Evolutionary conservation across 306 rosid species (phyloP).

Genomic region (Fragaria ananassa): DNA sequence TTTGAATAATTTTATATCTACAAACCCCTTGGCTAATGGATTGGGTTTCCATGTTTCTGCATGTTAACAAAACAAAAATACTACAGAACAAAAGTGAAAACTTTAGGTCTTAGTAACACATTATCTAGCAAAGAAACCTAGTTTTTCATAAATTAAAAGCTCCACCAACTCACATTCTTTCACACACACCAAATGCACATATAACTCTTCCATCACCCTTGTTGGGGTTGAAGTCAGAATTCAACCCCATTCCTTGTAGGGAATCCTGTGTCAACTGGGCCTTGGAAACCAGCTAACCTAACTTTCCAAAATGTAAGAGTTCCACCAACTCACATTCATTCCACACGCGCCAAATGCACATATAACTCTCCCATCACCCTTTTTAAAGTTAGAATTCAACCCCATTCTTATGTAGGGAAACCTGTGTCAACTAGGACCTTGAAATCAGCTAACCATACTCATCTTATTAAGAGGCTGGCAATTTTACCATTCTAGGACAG

Average conservation of each 20-base stretch:
- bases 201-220: not conserved
- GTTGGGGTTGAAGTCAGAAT: not conserved
- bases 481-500: not conserved
- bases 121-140: not conserved
- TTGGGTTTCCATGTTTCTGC: not conserved
- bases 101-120: not conserved
- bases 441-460: not conserved
- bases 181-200: not conserved
- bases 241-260: not conserved
- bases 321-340: not conserved
- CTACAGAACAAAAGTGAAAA: not conserved
- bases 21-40: not conserved
- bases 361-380: not conserved
- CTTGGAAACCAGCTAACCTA: not conserved
- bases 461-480: not conserved
- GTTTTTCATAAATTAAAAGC: not conserved
- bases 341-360: not conserved
- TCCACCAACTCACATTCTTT: no score
- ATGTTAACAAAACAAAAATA: not conserved
- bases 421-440: constrained; percentile 1
- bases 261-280: constrained; percentile 9
- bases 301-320: not conserved
- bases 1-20: not conserved
- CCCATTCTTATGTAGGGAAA: not conserved
- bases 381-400: not conserved